Conservation (phyloP, 352 stramenopile genomes). For the Globisporangium paddicum region DNA sequence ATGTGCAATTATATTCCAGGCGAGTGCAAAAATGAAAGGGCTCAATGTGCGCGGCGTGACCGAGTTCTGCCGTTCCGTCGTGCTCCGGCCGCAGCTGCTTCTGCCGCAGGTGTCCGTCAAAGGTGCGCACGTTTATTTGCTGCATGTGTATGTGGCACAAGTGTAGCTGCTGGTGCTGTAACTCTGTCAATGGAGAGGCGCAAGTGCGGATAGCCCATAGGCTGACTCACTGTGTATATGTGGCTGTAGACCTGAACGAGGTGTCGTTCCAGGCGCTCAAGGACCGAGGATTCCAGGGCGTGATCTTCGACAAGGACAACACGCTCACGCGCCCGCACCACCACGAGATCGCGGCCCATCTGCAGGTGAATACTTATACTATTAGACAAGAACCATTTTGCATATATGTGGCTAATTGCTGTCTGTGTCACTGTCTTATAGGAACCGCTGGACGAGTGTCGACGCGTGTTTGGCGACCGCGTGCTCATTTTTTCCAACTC, state of each 20-base stretch:
- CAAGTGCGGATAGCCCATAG: not conserved
- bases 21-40: constrained; percentile 39
- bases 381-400: too few relatives aligned
- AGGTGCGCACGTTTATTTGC: constrained; percentile 25
- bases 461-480: constrained; percentile 87
- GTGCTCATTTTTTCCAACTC: constrained; percentile 97
- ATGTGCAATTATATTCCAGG: constrained; percentile 1
- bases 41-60: constrained; percentile 75
- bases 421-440: constrained; percentile 11
- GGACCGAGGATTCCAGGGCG: constrained; percentile 85
- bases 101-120: constrained; percentile 79
- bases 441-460: constrained; percentile 63
- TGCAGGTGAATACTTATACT: too few relatives aligned
- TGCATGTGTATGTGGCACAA: not conserved
- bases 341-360: constrained; percentile 69
- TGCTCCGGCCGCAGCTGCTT: constrained; percentile 65
- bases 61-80: constrained; percentile 76
- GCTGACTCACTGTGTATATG: not conserved
- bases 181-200: not conserved
- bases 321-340: constrained; percentile 93
- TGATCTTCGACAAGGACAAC: constrained; percentile 98
- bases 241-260: constrained; percentile 63
- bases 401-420: too few relatives aligned
- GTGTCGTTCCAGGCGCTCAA: constrained; percentile 73
- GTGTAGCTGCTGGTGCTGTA: not conserved